phyloP scores from a whole-genome alignment of 495 filamentous ascomycete species.

The Penicillium roqueforti region DNA sequence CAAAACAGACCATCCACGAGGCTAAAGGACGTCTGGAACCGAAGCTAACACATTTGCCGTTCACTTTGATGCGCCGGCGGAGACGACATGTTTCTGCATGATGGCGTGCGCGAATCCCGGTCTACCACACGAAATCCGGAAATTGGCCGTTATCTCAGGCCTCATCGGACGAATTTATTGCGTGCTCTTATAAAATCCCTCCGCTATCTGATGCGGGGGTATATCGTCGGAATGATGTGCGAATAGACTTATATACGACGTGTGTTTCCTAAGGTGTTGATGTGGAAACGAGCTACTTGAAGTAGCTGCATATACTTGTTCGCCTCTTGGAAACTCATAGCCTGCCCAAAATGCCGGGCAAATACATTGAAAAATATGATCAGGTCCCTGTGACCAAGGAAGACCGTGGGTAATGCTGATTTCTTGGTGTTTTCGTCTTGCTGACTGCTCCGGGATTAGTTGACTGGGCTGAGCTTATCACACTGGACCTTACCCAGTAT shows the following conservation, averaged over 20 bases:
- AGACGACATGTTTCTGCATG: conserved; percentile 13
- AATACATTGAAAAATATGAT: conserved; percentile 42
- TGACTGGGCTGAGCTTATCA: conserved; percentile 54
- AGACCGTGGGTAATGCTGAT: conserved; percentile 30
- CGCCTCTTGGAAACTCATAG: background rate
- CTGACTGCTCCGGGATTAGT: conserved; percentile 24
- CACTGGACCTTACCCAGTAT: conserved; percentile 49
- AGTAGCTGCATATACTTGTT: background rate
- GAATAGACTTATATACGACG: background rate
- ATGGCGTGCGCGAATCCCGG: conserved; percentile 26
- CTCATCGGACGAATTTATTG: conserved; percentile 24
- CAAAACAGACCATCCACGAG: background rate
- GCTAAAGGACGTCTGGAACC: too few relatives aligned
- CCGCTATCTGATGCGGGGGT: conserved; percentile 11
- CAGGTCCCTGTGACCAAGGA: conserved; percentile 48
- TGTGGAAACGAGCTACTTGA: background rate
- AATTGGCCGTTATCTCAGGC: conserved; percentile 16
- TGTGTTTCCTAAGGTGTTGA: background rate
- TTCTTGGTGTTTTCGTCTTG: background rate
- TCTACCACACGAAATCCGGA: background rate
- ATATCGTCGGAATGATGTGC: background rate
- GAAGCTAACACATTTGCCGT: background rate
- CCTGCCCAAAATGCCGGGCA: conserved; percentile 35
- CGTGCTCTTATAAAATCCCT: conserved; percentile 28
- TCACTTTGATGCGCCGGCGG: background rate